These are phyloP conservation scores for Hypoxylon sp. DNA, from an alignment of 2,329 filamentous ascomycete species.

Conservation along the genomic window DNA sequence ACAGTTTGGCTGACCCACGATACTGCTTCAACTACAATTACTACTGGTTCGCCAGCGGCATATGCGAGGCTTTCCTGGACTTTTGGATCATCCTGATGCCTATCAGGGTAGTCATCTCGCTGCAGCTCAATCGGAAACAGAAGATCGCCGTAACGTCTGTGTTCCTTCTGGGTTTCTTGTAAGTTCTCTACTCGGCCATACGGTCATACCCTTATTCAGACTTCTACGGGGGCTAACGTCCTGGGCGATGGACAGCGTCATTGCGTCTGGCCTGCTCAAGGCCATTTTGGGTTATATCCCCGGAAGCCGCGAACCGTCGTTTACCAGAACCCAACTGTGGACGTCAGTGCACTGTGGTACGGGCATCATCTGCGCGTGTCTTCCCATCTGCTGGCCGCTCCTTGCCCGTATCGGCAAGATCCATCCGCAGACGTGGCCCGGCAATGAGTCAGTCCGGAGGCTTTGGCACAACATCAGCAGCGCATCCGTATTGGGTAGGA, in stretches of 20 bases:
- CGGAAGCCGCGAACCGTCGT: slow-evolving; percentile 1
- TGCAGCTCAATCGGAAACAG: background rate
- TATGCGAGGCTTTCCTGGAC: background rate
- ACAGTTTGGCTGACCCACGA: background rate
- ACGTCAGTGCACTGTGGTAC: background rate
- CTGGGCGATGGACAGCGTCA: background rate
- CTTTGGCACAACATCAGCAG: background rate
- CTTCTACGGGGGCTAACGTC: background rate
- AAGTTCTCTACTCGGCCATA: background rate
- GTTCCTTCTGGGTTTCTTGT: slow-evolving; percentile 4
- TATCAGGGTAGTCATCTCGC: background rate
- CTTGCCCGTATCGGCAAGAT: background rate
- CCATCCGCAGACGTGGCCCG: background rate
- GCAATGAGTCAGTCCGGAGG: background rate
- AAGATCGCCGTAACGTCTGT: background rate
- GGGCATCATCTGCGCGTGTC: background rate
- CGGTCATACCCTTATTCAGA: background rate
- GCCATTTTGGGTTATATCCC: background rate
- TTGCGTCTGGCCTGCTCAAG: slow-evolving; percentile 1
- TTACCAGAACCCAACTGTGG: background rate
- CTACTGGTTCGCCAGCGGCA: slow-evolving; percentile 1
- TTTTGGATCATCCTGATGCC: background rate
- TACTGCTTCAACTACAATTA: slow-evolving; percentile 12
- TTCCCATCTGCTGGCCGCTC: slow-evolving; percentile 8
- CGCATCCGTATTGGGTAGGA: background rate